These are phyloP conservation scores for Pseudopithomyces chartarum DNA, from an alignment of 2,329 filamentous ascomycete genomes.

Conservation along the genomic window DNA sequence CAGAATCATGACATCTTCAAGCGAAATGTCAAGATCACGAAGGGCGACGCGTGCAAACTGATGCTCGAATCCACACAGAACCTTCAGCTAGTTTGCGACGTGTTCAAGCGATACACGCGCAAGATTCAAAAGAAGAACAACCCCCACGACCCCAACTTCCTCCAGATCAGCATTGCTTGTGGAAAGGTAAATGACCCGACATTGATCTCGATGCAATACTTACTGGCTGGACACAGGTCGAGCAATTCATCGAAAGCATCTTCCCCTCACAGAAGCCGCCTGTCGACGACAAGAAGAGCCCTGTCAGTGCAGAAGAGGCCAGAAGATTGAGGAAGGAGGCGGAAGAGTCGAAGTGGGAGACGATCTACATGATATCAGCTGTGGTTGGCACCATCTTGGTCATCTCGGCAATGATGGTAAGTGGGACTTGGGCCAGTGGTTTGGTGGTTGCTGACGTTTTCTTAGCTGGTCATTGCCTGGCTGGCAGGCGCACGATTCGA, in stretches of 20 bases:
- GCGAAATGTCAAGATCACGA: slow-evolving; percentile 93
- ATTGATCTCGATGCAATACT: slow-evolving; percentile 10
- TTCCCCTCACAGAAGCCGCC: slow-evolving; percentile 84
- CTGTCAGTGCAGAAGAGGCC: slow-evolving; percentile 59
- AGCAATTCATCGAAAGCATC: slow-evolving; percentile 92
- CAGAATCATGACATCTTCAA: slow-evolving; percentile 86
- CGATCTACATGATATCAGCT: slow-evolving; percentile 67
- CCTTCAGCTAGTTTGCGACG: slow-evolving; percentile 76
- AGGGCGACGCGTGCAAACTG: slow-evolving; percentile 86
- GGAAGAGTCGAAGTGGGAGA: slow-evolving; percentile 59
- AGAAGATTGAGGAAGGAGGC: slow-evolving; percentile 59
- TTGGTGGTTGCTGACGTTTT: slow-evolving; percentile 20
- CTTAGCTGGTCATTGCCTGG: slow-evolving; percentile 77
- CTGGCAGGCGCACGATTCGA: slow-evolving; percentile 84
- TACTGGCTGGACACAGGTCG: slow-evolving; percentile 66
- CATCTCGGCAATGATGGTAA: slow-evolving; percentile 80
- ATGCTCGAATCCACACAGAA: slow-evolving; percentile 96
- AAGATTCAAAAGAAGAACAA: slow-evolving; percentile 93
- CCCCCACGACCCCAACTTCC: slow-evolving; percentile 87
- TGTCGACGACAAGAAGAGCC: slow-evolving; percentile 28
- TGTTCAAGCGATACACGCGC: slow-evolving; percentile 78
- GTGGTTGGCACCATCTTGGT: slow-evolving; percentile 72
- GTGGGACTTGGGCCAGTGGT: slow-evolving; percentile 34
- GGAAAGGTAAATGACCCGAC: slow-evolving; percentile 67
- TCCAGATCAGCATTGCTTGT: slow-evolving; percentile 89